Evolutionary conservation across 1,139 yeast genomes (phyloP).

Genomic region (Hansenula sp.): DNA sequence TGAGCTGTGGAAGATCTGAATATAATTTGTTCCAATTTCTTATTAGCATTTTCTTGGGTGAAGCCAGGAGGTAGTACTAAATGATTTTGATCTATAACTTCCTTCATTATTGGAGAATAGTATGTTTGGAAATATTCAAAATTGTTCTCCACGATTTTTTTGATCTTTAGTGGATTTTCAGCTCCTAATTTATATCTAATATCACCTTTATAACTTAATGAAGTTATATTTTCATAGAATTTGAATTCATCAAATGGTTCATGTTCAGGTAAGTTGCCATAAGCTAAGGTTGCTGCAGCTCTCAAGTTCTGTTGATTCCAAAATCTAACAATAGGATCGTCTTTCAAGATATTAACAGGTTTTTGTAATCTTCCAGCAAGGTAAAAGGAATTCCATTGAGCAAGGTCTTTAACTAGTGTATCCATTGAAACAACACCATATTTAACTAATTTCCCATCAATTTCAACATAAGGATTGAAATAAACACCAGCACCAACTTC

Average conservation of each 20-base stretch:
- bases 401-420: slow-evolving; percentile 60
- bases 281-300: slow-evolving; percentile 75
- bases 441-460: slow-evolving; percentile 64
- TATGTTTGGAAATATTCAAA: slow-evolving; percentile 61
- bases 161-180: slow-evolving; percentile 86
- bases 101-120: slow-evolving; percentile 62
- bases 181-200: slow-evolving; percentile 84
- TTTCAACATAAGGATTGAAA: slow-evolving; percentile 82
- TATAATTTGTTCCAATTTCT: slow-evolving; percentile 56
- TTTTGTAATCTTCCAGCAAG: slow-evolving; percentile 92
- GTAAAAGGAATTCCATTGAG: slow-evolving; percentile 81
- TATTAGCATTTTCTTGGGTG: slow-evolving; percentile 29
- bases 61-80: slow-evolving; percentile 33
- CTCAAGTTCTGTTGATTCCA: slow-evolving; percentile 75
- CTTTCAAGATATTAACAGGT: slow-evolving; percentile 77
- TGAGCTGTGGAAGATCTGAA: slow-evolving; percentile 69
- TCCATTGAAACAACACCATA: slow-evolving; percentile 80
- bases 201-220: slow-evolving; percentile 86
- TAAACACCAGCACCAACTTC: slow-evolving; percentile 88
- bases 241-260: slow-evolving; percentile 53
- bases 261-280: slow-evolving; percentile 43
- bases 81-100: slow-evolving; percentile 32
- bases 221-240: slow-evolving; percentile 74
- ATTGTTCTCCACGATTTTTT: slow-evolving; percentile 81
- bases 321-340: slow-evolving; percentile 55